Percentiles rank a stretch among this genome's conserved stretches.
Conservation (phyloP, 768 basidiomycete genomes). For the Leccinum disarticulatum region DNA sequence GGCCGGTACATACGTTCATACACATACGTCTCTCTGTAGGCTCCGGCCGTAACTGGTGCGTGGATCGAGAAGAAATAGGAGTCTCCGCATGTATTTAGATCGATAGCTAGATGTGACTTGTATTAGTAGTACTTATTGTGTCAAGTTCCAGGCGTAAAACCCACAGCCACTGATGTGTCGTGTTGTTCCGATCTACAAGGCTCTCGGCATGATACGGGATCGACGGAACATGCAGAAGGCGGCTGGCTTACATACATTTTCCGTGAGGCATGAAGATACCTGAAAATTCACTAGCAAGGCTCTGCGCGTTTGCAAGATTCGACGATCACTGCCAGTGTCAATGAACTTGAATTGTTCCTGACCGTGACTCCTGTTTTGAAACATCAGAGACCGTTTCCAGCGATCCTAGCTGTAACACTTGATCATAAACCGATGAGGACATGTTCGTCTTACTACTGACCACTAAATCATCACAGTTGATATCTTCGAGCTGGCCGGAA, state of each 20-base stretch:
- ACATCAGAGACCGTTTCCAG: background rate
- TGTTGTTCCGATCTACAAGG: background rate
- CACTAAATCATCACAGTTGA: background rate
- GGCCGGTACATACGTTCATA: background rate
- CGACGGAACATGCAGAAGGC: background rate
- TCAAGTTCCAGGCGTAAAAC: background rate
- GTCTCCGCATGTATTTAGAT: background rate
- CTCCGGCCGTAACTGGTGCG: background rate
- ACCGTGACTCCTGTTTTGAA: background rate
- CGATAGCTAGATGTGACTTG: background rate
- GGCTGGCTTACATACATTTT: background rate
- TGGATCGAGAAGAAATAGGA: background rate
- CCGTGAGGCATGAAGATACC: background rate
- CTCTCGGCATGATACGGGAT: background rate
- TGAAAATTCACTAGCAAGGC: background rate
- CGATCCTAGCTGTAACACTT: background rate
- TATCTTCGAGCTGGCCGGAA: background rate
- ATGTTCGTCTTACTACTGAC: background rate
- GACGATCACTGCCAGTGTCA: background rate
- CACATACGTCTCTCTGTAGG: background rate
- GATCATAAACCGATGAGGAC: background rate
- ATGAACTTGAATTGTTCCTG: background rate
- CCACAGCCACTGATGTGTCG: background rate
- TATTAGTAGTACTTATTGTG: background rate
- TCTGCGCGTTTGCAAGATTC: background rate